Evolutionary conservation across 208 protist species (phyloP), one percentile per base, ranked within the genome.

Genomic region (Herpetomonas samuelpessoai): DNA sequence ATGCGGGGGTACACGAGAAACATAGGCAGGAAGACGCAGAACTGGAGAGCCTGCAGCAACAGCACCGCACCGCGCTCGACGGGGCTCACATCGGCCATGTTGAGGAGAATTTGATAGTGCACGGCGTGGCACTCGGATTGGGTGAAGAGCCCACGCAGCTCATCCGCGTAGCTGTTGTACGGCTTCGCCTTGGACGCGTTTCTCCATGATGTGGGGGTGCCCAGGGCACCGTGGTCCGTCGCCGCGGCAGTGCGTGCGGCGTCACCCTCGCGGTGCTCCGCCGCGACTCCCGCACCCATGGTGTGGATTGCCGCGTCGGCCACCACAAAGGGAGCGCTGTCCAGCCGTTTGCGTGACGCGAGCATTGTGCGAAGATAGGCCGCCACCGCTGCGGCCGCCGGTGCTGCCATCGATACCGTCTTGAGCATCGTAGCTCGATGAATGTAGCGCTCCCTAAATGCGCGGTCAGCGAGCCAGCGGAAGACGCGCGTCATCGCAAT

Each of bases 391-490:
- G 68, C 86, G 28, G 81, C 81, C 7, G 78, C 60, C 1, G 81
- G 65, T 1, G 86, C 61, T 6, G 73, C 86, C 12, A 76, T 38
- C 0, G 81, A 75, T 2, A 92, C 62, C 4, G 67, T 69, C n/a
- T 79, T 71, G 47, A 89, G 63, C 86, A 92, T 88, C 27, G 80
- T 87, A 6, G 86, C 86, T 18, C 86, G 68, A 65, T 92, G 86
- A 10, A 92, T 56, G 57, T 84, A 83, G 14, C 80, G 73, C 62
- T 92, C 86, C 3, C 86, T 72, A 57, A 92, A 92, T 14, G 71
- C 35, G 39, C 84, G 78, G 58, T 92, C 86, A 1, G 76, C 67
- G 38, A 81, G 55, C 81, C 81, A 92, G n/a, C 86, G 78, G 26
- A 89, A 71, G 9, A 71, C 47, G 44, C 83, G 81, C 21, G 88